Evolutionary conservation across 768 basidiomycete species (phyloP).

Genomic region (Hysterangium stoloniferum): DNA sequence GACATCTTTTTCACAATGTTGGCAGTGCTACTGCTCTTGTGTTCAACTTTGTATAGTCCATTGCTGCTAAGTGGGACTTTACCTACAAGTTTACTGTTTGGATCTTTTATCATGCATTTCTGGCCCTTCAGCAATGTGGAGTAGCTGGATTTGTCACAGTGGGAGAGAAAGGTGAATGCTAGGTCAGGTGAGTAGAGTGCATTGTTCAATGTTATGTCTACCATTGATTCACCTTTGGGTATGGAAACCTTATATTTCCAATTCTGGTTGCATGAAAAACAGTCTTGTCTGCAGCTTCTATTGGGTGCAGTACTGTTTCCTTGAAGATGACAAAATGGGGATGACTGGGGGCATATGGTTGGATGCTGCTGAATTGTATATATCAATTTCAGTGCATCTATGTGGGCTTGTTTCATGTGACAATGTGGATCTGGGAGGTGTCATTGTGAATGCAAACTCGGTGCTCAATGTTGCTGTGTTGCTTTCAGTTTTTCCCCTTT

Average conservation of each 20-base stretch:
- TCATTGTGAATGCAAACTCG: too few relatives aligned
- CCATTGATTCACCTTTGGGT: constrained; percentile 18
- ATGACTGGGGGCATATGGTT: too few relatives aligned
- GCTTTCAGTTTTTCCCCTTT: too few relatives aligned
- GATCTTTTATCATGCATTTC: constrained; percentile 13
- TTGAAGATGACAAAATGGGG: too few relatives aligned
- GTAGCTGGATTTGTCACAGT: constrained; percentile 15
- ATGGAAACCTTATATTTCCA: constrained; percentile 17
- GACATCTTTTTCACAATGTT: constrained; percentile 13
- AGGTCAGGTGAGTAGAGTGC: constrained; percentile 19
- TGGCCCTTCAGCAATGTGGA: constrained; percentile 11
- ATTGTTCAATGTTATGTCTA: constrained; percentile 10
- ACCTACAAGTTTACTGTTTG: constrained; percentile 13
- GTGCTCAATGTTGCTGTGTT: too few relatives aligned
- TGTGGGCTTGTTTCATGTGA: too few relatives aligned
- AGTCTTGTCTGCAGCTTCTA: background rate
- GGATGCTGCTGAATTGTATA: too few relatives aligned
- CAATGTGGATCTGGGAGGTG: too few relatives aligned
- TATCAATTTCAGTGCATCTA: too few relatives aligned
- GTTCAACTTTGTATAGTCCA: constrained; percentile 20
- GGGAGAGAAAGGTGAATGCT: constrained; percentile 17
- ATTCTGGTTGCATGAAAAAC: background rate
- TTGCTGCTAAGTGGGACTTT: constrained; percentile 11
- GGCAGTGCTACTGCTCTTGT: background rate
- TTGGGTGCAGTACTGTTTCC: constrained; percentile 1